A percentile compares a stretch with the other conserved stretches of the same genome.
phyloP scores from a whole-genome alignment of 1,284 basidiomycete species.

The Naganishia albida region DNA sequence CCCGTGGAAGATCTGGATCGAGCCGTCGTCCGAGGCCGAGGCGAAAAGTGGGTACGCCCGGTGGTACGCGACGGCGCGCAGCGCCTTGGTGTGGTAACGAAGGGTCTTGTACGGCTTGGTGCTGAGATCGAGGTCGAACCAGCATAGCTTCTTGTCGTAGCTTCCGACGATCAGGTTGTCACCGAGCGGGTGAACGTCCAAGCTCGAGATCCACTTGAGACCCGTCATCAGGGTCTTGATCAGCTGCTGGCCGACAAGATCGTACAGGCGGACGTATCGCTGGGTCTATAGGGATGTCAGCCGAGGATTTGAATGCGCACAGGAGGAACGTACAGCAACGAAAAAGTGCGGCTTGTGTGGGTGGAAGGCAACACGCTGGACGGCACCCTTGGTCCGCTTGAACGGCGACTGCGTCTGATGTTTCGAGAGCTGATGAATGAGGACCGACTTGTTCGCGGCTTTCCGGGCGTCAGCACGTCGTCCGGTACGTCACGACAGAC shows the following conservation, averaged over 20 bases:
- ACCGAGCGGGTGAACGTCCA: slow-evolving; percentile 93
- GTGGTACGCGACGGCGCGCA: slow-evolving; percentile 89
- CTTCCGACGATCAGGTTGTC: slow-evolving; percentile 96
- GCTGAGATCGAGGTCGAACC: slow-evolving; percentile 97
- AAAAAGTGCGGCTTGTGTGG: slow-evolving; percentile 93
- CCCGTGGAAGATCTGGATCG: slow-evolving; percentile 94
- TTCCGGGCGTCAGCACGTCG: neutral
- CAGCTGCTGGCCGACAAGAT: slow-evolving; percentile 88
- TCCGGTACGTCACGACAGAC: neutral
- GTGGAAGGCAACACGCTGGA: slow-evolving; percentile 93
- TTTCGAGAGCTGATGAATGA: slow-evolving; percentile 88
- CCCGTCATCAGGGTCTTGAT: slow-evolving; percentile 90
- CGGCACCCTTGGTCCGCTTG: slow-evolving; percentile 84
- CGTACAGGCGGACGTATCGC: slow-evolving; percentile 93
- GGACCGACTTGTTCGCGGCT: slow-evolving; percentile 53
- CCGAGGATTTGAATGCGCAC: neutral
- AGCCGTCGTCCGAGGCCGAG: slow-evolving; percentile 93
- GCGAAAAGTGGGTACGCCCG: slow-evolving; percentile 94
- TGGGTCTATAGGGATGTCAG: slow-evolving; percentile 67
- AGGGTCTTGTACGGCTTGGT: slow-evolving; percentile 96
- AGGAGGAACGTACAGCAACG: slow-evolving; percentile 74
- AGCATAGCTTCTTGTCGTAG: slow-evolving; percentile 95
- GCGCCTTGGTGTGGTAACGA: slow-evolving; percentile 90
- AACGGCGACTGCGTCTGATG: slow-evolving; percentile 97
- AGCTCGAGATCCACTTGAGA: slow-evolving; percentile 92